These are phyloP conservation scores for Debaryomycetaceae sp. DNA, from an alignment of 1,139 yeast genomes.

Conservation along the genomic window DNA sequence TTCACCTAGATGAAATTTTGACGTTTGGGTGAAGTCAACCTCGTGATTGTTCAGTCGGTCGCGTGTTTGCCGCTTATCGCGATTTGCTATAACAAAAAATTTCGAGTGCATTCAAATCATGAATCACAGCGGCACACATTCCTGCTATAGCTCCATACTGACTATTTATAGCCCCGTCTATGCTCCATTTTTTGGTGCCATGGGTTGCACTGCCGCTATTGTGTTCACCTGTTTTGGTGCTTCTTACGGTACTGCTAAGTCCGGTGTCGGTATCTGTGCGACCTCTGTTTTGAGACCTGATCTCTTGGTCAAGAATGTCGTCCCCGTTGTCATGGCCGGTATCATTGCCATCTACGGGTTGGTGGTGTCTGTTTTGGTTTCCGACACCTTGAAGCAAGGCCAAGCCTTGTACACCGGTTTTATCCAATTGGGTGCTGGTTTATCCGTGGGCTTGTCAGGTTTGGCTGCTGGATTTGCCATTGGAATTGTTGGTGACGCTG, in stretches of 20 bases:
- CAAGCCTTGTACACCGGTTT: constrained; percentile 97
- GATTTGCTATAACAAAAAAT: no score
- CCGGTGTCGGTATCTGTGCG: constrained; percentile 99
- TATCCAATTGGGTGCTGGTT: constrained; percentile 97
- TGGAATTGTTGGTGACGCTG: constrained; percentile 98
- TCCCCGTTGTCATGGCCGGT: constrained; percentile 99
- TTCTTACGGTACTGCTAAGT: constrained; percentile 98
- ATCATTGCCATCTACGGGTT: constrained; percentile 98
- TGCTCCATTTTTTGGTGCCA: constrained; percentile 94
- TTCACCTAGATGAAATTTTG: no score
- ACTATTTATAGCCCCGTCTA: constrained; percentile 60
- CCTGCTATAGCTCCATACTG: constrained; percentile 19
- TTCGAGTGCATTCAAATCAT: no score
- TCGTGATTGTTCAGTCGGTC: no score
- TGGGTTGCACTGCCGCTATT: constrained; percentile 99
- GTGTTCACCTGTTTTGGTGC: constrained; percentile 99
- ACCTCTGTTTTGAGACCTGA: constrained; percentile 98
- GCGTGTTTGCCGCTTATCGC: no score
- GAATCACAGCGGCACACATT: no score
- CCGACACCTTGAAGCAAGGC: constrained; percentile 82
- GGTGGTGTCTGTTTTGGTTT: constrained; percentile 93
- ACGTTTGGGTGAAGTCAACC: no score
- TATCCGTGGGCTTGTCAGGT: constrained; percentile 96
- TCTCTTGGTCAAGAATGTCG: constrained; percentile 80
- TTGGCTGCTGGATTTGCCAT: constrained; percentile 97